These are phyloP conservation scores for Fraxinus baroniana DNA, from an alignment of 305 asterid genomes.

Conservation along the genomic window DNA sequence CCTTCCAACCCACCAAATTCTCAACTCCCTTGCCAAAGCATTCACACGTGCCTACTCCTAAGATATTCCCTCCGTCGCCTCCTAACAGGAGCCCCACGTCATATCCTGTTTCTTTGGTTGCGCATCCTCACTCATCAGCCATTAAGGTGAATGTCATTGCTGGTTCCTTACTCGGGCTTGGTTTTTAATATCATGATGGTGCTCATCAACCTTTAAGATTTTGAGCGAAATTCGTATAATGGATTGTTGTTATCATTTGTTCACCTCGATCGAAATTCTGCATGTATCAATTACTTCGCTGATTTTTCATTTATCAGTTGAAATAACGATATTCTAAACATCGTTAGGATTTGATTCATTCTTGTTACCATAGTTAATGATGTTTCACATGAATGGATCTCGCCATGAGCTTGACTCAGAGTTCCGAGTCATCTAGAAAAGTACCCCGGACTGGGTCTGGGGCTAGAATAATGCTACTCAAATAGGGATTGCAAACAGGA, in stretches of 20 bases:
- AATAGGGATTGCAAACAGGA: too few species aligned
- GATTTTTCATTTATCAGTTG: background rate
- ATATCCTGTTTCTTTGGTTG: conserved; percentile 28
- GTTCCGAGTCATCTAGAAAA: background rate
- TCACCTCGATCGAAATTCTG: background rate
- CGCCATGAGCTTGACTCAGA: background rate
- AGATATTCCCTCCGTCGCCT: conserved; percentile 28
- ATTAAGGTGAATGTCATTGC: conserved; percentile 27
- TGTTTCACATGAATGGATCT: background rate
- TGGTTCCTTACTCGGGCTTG: conserved; percentile 21
- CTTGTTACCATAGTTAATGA: background rate
- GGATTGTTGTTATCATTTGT: background rate
- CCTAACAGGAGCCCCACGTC: conserved; percentile 26
- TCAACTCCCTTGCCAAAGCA: conserved; percentile 12
- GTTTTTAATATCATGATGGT: conserved; percentile 30
- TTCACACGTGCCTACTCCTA: conserved; percentile 23
- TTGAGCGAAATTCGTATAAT: background rate
- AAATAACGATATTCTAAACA: background rate
- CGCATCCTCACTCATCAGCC: conserved; percentile 48
- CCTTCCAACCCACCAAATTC: conserved; percentile 18
- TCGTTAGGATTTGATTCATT: background rate
- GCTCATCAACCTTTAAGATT: conserved; percentile 25
- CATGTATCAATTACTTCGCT: background rate
- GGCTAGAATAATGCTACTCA: background rate
- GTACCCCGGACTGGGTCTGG: background rate